Evolutionary conservation across 768 basidiomycete species (phyloP).

Genomic region (Suillus spraguei): DNA sequence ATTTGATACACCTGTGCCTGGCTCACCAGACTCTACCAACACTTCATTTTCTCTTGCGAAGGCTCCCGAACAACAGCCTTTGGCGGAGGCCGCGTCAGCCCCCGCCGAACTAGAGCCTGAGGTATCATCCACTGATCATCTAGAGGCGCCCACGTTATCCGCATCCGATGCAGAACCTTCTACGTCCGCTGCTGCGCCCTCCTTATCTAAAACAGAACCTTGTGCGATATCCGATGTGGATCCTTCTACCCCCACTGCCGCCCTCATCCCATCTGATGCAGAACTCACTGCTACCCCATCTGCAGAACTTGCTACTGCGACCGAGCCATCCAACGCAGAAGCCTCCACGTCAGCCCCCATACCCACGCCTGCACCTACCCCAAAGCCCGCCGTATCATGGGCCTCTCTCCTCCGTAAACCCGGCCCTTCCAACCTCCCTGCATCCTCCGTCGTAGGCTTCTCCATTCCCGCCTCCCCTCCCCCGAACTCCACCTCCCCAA

Average conservation of each 20-base stretch:
- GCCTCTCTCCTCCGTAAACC: slow-evolving; percentile 67
- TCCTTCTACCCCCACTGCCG: slow-evolving; percentile 2
- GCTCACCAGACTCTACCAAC: slow-evolving; percentile 60
- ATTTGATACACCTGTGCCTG: slow-evolving; percentile 47
- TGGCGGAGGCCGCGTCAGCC: not conserved
- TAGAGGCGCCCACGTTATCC: slow-evolving; percentile 12
- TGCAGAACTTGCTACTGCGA: slow-evolving; percentile 7
- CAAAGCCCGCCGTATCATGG: slow-evolving; percentile 61
- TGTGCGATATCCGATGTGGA: slow-evolving; percentile 8
- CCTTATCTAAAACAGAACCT: slow-evolving; percentile 8
- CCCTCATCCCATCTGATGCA: not conserved
- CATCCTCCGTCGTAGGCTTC: slow-evolving; percentile 72
- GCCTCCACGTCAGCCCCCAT: not conserved
- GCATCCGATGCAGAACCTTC: slow-evolving; percentile 9
- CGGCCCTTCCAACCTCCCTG: slow-evolving; percentile 53
- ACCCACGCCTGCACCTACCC: slow-evolving; percentile 22
- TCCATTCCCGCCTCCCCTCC: slow-evolving; percentile 60
- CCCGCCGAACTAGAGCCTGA: slow-evolving; percentile 16
- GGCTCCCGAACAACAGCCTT: slow-evolving; percentile 17
- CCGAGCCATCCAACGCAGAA: not conserved
- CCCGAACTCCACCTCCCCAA: slow-evolving; percentile 3
- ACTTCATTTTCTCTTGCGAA: slow-evolving; percentile 55
- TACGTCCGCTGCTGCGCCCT: not conserved
- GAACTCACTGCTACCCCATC: slow-evolving; percentile 11
- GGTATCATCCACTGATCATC: slow-evolving; percentile 16